phyloP scores from a whole-genome alignment of 2,329 filamentous ascomycete species.

The Diplodia intermedia region DNA sequence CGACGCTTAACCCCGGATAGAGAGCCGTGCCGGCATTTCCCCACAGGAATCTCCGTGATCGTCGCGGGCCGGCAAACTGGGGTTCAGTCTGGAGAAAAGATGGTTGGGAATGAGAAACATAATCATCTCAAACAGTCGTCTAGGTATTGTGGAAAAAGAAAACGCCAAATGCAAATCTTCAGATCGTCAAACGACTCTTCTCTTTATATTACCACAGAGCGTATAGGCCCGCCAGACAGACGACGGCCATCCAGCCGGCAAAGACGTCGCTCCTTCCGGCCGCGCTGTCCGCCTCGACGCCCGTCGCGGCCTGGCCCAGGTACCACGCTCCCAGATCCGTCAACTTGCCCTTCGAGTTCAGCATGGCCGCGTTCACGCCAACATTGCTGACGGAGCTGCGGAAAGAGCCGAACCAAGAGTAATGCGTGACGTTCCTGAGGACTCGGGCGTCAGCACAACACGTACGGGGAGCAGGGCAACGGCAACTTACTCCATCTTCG shows the following conservation, averaged over 20 bases:
- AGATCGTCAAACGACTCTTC: neutral
- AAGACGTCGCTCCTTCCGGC: constrained; percentile 32
- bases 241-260: constrained; percentile 34
- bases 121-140: neutral
- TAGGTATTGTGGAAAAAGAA: neutral
- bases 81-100: neutral
- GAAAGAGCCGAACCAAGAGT: constrained; percentile 80
- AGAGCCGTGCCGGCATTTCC: constrained; percentile 16
- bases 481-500: constrained; percentile 36
- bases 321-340: constrained; percentile 82
- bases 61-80: neutral
- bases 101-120: neutral
- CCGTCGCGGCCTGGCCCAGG: constrained; percentile 61
- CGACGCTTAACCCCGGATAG: constrained; percentile 22
- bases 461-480: constrained; percentile 4
- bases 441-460: neutral
- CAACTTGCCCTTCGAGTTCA: constrained; percentile 70
- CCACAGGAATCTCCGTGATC: constrained; percentile 3
- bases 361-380: constrained; percentile 73
- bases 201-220: constrained; percentile 20
- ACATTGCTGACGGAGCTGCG: constrained; percentile 73
- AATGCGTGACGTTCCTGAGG: constrained; percentile 64
- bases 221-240: constrained; percentile 28
- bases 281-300: constrained; percentile 46
- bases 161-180: constrained; percentile 7